Base-by-base conservation (phyloP, 306 rosid species). In the Glycine latifolia region DNA sequence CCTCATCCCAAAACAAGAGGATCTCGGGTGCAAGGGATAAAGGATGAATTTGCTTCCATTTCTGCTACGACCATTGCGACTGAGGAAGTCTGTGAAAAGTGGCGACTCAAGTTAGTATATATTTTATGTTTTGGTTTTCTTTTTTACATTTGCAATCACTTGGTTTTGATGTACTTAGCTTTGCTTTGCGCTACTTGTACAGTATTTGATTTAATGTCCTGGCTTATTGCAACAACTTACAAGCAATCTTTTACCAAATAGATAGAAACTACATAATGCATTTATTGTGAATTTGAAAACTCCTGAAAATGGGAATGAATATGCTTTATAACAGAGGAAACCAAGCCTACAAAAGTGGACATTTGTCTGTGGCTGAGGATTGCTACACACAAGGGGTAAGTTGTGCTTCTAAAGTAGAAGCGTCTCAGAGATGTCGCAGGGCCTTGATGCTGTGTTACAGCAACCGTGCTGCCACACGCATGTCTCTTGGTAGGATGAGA, bases 391-490 rank as follows among this genome's bases (percentile, higher is more conserved):
- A 16, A 44, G 73, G 73, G 9, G 37, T 68, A 10, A 46, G 9
- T 11, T 17, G 55, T 16, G 73, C 73, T 46, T 44, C 55, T 9
- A 44, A 68, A 44, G 73, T n/a, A 15, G 72, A 15, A 16, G 37
- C 39, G 46, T 68, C 73, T 44, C 2, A 16, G 55, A 44, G 39
- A 68, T 15, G 55, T 68, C 55, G 54, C 39, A 16, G 39, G 73
- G 55, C 73, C 13, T 68, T 68, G 73, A 68, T 68, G 73, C 73
- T 68, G n/a, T 68, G 73, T 20, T 68, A 68, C 17, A 68, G 73
- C 55, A 68, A 68, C 55, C 73, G n/a, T 44, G 73, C 73, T 68
- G 73, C 55, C 55, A 68, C 73, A 16, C 55, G 73, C 73, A 46
- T 46, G 73, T 68, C 73, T 44, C 73, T 44, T 68, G 73, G 73